Conservation (phyloP, 345 rosid genomes). For the Eutrema yunnanense region DNA sequence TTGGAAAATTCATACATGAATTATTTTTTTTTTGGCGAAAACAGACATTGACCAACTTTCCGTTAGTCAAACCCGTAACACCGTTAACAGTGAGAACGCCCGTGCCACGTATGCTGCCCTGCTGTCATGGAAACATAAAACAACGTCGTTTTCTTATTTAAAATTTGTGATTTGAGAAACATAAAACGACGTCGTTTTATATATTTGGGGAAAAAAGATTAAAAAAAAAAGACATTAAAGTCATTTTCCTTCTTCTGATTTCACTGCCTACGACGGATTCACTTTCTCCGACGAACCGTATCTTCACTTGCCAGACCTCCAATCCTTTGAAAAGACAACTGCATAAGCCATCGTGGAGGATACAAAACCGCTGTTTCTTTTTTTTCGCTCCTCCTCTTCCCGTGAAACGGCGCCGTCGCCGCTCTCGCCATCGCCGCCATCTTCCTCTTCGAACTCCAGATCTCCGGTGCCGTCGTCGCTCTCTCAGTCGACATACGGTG, state of each 20-base stretch:
- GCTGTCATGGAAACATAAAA: too few species aligned
- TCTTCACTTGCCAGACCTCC: conserved; percentile 22
- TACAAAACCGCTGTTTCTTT: background rate
- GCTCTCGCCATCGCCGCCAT: background rate
- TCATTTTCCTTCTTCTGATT: conserved; percentile 30
- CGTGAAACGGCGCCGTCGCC: background rate
- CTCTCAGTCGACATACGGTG: background rate
- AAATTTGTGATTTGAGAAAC: too few species aligned
- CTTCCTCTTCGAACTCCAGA: background rate
- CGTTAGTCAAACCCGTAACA: too few species aligned
- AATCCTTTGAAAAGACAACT: conserved; percentile 7
- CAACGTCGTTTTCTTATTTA: too few species aligned
- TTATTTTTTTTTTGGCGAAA: too few species aligned
- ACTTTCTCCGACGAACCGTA: background rate
- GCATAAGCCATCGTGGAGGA: background rate
- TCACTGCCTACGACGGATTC: background rate
- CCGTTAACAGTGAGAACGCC: too few species aligned
- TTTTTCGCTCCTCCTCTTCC: background rate
- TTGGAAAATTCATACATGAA: too few species aligned
- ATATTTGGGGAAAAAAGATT: too few species aligned
- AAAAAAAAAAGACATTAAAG: too few species aligned
- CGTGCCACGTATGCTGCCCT: too few species aligned
- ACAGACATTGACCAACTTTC: too few species aligned
- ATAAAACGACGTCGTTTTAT: too few species aligned
- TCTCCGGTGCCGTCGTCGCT: background rate